Percentiles rank a stretch among this genome's conserved stretches.
Conservation (phyloP, 2,329 filamentous ascomycete genomes). For the Verticillium tricorpus region DNA sequence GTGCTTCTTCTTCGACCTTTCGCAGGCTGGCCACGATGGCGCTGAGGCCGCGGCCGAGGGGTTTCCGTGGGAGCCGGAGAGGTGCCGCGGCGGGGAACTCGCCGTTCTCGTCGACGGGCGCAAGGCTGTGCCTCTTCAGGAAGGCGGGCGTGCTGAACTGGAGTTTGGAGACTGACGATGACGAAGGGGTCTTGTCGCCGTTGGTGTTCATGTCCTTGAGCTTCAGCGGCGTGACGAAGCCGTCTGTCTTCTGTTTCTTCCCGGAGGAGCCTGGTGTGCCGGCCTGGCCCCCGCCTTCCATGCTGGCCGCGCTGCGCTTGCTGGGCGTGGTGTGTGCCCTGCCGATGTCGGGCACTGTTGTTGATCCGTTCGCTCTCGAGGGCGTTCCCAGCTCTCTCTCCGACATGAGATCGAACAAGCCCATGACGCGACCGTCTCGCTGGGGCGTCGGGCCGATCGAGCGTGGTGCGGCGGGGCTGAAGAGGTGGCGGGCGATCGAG, state of each 20-base stretch:
- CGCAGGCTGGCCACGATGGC: conserved; percentile 68
- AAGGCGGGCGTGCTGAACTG: conserved; percentile 69
- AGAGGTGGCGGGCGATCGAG: conserved; percentile 52
- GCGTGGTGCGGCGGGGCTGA: conserved; percentile 54
- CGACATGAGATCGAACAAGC: conserved; percentile 68
- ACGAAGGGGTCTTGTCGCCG: conserved; percentile 40
- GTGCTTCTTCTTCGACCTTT: conserved; percentile 63
- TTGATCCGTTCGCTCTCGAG: conserved; percentile 34
- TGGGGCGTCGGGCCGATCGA: conserved; percentile 76
- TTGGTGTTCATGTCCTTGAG: conserved; percentile 33
- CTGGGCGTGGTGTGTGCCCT: conserved; percentile 40
- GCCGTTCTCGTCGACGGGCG: conserved; percentile 52
- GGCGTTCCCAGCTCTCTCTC: conserved; percentile 46
- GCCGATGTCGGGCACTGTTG: conserved; percentile 18
- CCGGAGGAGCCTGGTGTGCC: conserved; percentile 45
- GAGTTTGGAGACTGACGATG: conserved; percentile 49
- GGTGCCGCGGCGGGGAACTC: conserved; percentile 44
- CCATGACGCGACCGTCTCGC: conserved; percentile 70
- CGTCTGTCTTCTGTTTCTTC: conserved; percentile 58
- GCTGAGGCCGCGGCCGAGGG: conserved; percentile 66
- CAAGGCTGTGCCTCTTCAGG: conserved; percentile 45
- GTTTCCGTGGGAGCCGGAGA: conserved; percentile 51
- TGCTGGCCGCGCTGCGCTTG: conserved; percentile 28
- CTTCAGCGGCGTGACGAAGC: conserved; percentile 62
- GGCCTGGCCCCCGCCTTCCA: conserved; percentile 22